These are phyloP conservation scores for Gastroboletus turbinatus DNA, from an alignment of 1,284 basidiomycete species.

Conservation along the genomic window DNA sequence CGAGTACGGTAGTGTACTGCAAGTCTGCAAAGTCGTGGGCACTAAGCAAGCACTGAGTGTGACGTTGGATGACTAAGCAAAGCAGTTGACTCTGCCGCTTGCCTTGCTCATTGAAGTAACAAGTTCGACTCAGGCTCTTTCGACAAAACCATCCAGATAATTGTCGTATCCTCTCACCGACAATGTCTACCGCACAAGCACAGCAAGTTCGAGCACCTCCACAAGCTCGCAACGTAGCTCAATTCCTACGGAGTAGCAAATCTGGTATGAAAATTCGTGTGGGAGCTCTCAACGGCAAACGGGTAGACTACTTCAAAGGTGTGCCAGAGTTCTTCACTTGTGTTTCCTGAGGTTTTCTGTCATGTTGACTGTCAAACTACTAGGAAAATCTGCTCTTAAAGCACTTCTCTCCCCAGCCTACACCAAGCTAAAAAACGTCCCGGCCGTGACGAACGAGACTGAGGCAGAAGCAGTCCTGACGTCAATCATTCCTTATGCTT, in stretches of 20 bases:
- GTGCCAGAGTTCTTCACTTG: background rate
- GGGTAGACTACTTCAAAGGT: slow-evolving; percentile 98
- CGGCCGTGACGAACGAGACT: slow-evolving; percentile 72
- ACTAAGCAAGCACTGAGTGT: too few relatives aligned
- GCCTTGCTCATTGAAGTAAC: too few relatives aligned
- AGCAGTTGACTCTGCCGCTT: background rate
- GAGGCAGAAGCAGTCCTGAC: slow-evolving; percentile 76
- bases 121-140: background rate
- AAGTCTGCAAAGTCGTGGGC: too few relatives aligned
- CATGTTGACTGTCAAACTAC: background rate
- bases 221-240: slow-evolving; percentile 76
- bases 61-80: slow-evolving; percentile 17
- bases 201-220: slow-evolving; percentile 75
- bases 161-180: background rate
- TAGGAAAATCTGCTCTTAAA: slow-evolving; percentile 91
- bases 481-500: slow-evolving; percentile 79
- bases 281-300: slow-evolving; percentile 91
- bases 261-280: slow-evolving; percentile 88
- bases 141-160: background rate
- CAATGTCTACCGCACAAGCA: slow-evolving; percentile 48
- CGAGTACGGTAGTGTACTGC: too few relatives aligned
- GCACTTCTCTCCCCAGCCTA: slow-evolving; percentile 90
- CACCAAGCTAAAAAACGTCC: slow-evolving; percentile 84
- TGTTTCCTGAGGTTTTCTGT: background rate
- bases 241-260: slow-evolving; percentile 83